Base-by-base conservation (phyloP, 805 yeast genomes). In the Ogataea nitratoaversa region DNA sequence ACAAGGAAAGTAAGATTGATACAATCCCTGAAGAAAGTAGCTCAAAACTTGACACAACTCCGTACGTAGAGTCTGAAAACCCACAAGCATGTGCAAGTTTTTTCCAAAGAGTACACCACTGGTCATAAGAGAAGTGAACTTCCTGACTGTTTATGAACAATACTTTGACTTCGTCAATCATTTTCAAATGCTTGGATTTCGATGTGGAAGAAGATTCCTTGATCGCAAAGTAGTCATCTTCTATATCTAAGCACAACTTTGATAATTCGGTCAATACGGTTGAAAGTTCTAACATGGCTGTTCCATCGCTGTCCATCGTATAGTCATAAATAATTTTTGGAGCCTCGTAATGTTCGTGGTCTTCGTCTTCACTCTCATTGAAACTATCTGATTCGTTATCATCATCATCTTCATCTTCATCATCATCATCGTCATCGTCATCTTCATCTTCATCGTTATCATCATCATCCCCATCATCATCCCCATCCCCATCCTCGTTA, bases 1-100 rank as follows among this genome's bases (percentile, higher is more conserved):
- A 73, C 2, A 69, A 39, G 1, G 41, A 19, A 3, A 66, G 50
- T 22, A 83, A 55, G 1, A 67, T 51, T 5, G 67, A 66, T 7
- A 83, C 68, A 6, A 85, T 57, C 0, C 89, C 89, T 2, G 89
- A 83, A 2, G 83, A 72, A 5, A 80, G 69, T 25, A 89, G 65
- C 56, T 88, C 95, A 62, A 79, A 86, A 43, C 90, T 81, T 0
- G 95, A 85, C 5, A 84, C 64, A 2, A 46, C 35, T 4, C 43
- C 44, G 3, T 32, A 38, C 2, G 42, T 33, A 3, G 44, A 18
- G n/a, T 25, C 40, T 1, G 56, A 54, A 16, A 46, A 49, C 13
- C 67, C 65, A 19, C 74, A 50, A 1, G 66, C 55, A 5, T 44
- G 38, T 11, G 59, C 60, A 4, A 79, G 57, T 32, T 56, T 53